Evolutionary conservation across 2,329 filamentous ascomycete genomes (phyloP), one percentile per base, ranked within the genome.

Genomic region (Fusarium palustre): DNA sequence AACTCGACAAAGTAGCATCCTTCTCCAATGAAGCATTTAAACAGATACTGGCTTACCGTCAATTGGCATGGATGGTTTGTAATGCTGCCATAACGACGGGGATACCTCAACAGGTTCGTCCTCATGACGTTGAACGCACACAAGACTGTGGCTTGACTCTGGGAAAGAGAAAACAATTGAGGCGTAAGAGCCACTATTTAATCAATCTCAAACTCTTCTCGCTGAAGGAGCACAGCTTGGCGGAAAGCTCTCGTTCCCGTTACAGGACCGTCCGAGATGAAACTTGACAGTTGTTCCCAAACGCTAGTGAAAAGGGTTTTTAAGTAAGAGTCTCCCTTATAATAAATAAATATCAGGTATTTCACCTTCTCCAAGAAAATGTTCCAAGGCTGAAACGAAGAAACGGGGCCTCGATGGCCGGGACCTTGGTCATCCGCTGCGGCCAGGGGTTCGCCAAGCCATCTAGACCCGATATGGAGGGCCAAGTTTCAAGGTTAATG

Each of bases 381-480:
- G 28, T 42, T 41, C 22, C 47, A 66, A 49, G 63, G 63, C 63
- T 66, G 63, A 66, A 66, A 66, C 63, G 3, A 20, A 24, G n/a
- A 66, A 46, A 48, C 63, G 61, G 61, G 53, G 53, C 24, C 55
- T 33, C 47, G 8, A 46, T 39, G 63, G 54, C 63, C 63, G 63
- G 63, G 55, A 66, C 47, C 47, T 60, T 20, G 30, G 61, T 18
- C 63, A 66, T 66, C 63, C 63, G 63, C 60, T 64, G 53, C 53
- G 50, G 34, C 43, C 46, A 43, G 54, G 62, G 61, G 60, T 42
- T 52, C 45, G 59, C 61, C 61, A 64, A 64, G 61, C 47, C 46
- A 39, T 31, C 55, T 20, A 47, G 16, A 16, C 41, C 42, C 33
- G 11, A 43, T 65, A 41, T 24, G 9, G 48, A 41, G 62, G 42